These are phyloP conservation scores for Xylariales sp. DNA, from an alignment of 2,329 filamentous ascomycete species.

Conservation along the genomic window DNA sequence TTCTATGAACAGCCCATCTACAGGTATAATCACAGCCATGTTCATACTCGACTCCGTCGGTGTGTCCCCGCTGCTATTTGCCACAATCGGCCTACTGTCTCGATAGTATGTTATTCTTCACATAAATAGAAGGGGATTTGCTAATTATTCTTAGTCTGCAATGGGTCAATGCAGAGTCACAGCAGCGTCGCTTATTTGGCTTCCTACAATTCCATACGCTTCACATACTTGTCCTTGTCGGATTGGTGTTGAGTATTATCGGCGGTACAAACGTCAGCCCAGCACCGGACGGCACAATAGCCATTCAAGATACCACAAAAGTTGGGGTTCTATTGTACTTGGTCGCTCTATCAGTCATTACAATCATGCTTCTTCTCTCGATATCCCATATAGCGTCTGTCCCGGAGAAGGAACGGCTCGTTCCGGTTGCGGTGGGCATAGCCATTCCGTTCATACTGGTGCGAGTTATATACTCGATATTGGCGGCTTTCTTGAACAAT, in stretches of 20 bases:
- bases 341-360: background rate
- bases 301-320: background rate
- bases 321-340: background rate
- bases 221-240: background rate
- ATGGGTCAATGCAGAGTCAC: background rate
- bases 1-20: background rate
- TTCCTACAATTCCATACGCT: too few relatives aligned
- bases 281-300: background rate
- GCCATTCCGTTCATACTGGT: background rate
- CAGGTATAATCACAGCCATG: background rate
- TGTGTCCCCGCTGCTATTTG: background rate
- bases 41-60: background rate
- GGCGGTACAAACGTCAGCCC: background rate
- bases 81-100: background rate
- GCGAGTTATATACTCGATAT: background rate
- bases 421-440: background rate
- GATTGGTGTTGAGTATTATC: background rate
- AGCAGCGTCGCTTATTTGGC: background rate
- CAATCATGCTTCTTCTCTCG: background rate
- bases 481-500: background rate
- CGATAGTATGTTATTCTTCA: background rate
- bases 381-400: background rate
- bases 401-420: background rate
- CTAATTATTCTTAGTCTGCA: too few relatives aligned
- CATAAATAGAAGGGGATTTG: too few relatives aligned